Conservation (phyloP, 1,284 basidiomycete genomes). For the Rhodotorula sp. region DNA sequence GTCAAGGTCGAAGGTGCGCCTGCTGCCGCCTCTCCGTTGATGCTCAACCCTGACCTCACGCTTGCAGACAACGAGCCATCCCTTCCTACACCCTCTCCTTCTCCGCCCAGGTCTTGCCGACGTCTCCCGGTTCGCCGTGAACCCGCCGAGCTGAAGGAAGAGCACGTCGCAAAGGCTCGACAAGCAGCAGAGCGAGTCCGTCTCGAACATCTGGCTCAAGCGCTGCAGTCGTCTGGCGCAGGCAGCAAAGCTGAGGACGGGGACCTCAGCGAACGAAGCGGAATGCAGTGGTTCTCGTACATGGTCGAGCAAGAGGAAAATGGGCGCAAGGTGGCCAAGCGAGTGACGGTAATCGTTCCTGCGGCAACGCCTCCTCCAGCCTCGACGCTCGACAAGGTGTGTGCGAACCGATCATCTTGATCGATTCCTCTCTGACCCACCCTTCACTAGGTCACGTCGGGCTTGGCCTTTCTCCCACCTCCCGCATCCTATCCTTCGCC, state of each 20-base stretch:
- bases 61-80: no score
- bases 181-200: constrained; percentile 7
- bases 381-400: not conserved
- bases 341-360: constrained; percentile 19
- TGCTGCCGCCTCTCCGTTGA: no score
- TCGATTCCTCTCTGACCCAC: not conserved
- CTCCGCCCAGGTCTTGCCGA: not conserved
- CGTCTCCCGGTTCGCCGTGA: not conserved
- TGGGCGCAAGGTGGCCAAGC: not conserved
- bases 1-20: not conserved
- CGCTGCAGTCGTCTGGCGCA: not conserved
- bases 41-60: not conserved
- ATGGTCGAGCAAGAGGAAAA: constrained; percentile 8
- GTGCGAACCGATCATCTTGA: not conserved
- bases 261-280: not conserved
- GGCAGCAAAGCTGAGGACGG: not conserved
- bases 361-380: not conserved
- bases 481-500: not conserved
- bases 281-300: constrained; percentile 3
- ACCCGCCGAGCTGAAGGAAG: not conserved
- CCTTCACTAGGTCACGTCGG: not conserved
- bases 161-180: constrained; percentile 6
- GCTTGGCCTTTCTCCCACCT: not conserved
- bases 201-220: constrained; percentile 6
- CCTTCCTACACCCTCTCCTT: not conserved